A percentile compares a stretch with the other conserved stretches of the same genome.
Evolutionary conservation across 2,329 filamentous ascomycete species (phyloP).

Genomic region (Cyanodermella asteris): DNA sequence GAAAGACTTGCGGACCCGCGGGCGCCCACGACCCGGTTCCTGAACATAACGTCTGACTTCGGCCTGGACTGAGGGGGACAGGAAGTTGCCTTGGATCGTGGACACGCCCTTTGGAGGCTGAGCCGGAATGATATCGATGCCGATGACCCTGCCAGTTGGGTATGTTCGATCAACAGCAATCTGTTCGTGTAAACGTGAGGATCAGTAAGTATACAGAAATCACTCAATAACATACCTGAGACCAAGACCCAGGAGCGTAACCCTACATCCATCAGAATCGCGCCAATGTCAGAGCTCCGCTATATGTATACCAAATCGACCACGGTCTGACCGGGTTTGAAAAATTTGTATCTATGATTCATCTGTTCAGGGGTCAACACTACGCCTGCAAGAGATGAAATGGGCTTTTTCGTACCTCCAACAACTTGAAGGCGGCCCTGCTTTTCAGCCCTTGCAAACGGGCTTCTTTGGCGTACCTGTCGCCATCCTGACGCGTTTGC

Average conservation of each 20-base stretch:
- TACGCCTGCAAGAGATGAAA: neutral
- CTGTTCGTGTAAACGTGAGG: slow-evolving; percentile 18
- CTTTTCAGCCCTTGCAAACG: slow-evolving; percentile 66
- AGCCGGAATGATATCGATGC: slow-evolving; percentile 84
- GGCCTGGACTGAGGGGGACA: slow-evolving; percentile 50
- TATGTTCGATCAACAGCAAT: slow-evolving; percentile 61
- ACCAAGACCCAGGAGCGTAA: slow-evolving; percentile 37
- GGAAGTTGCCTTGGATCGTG: slow-evolving; percentile 84
- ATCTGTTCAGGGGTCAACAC: slow-evolving; percentile 30
- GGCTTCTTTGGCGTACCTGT: slow-evolving; percentile 53
- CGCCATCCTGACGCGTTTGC: slow-evolving; percentile 56
- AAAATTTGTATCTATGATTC: slow-evolving; percentile 59
- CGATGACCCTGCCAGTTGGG: slow-evolving; percentile 59
- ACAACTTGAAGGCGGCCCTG: slow-evolving; percentile 76
- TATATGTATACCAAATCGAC: slow-evolving; percentile 49
- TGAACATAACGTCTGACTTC: slow-evolving; percentile 58
- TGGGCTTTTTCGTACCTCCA: slow-evolving; percentile 38
- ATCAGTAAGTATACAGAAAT: slow-evolving; percentile 1
- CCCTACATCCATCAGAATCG: slow-evolving; percentile 12
- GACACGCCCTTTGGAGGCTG: slow-evolving; percentile 82
- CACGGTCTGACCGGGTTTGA: slow-evolving; percentile 61
- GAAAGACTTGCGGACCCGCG: slow-evolving; percentile 13
- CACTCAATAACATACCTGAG: slow-evolving; percentile 19
- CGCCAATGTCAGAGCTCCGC: slow-evolving; percentile 1
- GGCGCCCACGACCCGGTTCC: slow-evolving; percentile 37